Evolutionary conservation across 2,329 filamentous ascomycete species (phyloP), one percentile per base, ranked within the genome.

Genomic region (Arthrobotrys conoides): DNA sequence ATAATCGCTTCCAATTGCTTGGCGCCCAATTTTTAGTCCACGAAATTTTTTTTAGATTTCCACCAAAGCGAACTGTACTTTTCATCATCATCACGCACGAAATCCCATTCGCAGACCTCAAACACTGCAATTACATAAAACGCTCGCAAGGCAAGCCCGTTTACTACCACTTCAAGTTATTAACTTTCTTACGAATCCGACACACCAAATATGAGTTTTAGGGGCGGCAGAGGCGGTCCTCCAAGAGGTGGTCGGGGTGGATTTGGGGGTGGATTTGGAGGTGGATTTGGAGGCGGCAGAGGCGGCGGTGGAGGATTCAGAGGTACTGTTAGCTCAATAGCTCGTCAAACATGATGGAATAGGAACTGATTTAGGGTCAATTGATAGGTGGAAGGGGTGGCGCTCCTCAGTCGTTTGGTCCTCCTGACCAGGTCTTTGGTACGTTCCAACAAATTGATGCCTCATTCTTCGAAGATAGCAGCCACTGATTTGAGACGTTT

Each of bases 351-450:
- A 44, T 49, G 57, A 30, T 68, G 38, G 24, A 68, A 14, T 27
- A 24, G 18, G 22, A 53, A 36, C 57, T 63, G 64, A 69, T 59
- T 77, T 75, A 5, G n/a, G 27, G 8, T 30, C 30, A 65, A 66
- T 63, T 55, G 59, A 68, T 80, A 83, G 83, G 84, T 89, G 89
- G 89, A 80, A 89, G 90, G 80, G 89, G 89, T 84, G 89, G 89
- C 76, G 90, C 88, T 83, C 87, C 89, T 80, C 87, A 86, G 81
- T 89, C 90, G 76, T 89, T 88, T 83, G 90, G 90, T 63, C 90
- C 90, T 80, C 90, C 90, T 79, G 88, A 88, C 72, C 85, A 87
- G 75, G 89, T 91, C 67, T 84, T 90, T 82, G 88, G 87, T 89
- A 85, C 81, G 83, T 82, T 24, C 33, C 27, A 12, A 53, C 44